Evolutionary conservation across 345 rosid genomes (phyloP).

Genomic region (Conringia planisiliqua): DNA sequence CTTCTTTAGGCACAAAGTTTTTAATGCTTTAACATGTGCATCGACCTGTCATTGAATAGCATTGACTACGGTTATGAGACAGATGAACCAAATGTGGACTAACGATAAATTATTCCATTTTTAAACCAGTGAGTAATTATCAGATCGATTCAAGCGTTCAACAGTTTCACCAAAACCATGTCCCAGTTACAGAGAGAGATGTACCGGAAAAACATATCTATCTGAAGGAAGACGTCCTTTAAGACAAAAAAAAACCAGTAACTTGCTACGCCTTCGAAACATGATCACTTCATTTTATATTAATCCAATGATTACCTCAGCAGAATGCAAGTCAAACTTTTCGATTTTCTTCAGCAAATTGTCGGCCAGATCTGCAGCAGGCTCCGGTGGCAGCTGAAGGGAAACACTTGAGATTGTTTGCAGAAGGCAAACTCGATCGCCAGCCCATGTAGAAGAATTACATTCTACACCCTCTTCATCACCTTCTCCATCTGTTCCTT

Average conservation of each 20-base stretch:
- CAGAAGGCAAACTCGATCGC: constrained; percentile 83
- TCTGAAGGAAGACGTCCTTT: background rate
- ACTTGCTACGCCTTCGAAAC: background rate
- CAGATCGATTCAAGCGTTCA: background rate
- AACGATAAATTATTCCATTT: background rate
- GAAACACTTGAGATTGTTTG: constrained; percentile 92
- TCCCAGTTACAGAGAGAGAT: constrained; percentile 7
- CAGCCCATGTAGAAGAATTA: constrained; percentile 77
- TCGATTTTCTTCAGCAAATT: constrained; percentile 74
- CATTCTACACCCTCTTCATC: constrained; percentile 40
- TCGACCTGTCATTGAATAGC: constrained; percentile 60
- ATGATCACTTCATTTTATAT: background rate
- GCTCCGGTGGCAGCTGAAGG: constrained; percentile 71
- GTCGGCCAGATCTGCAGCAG: constrained; percentile 89
- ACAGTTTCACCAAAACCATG: background rate
- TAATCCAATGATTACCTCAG: constrained; percentile 59
- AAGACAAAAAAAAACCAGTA: background rate
- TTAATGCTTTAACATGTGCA: constrained; percentile 90
- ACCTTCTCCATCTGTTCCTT: constrained; percentile 33
- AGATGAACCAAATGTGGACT: background rate
- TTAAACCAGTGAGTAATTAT: background rate
- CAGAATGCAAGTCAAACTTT: constrained; percentile 76
- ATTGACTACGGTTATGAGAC: constrained; percentile 16
- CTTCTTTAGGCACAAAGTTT: constrained; percentile 75
- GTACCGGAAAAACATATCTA: background rate